Percentiles rank a stretch among this genome's conserved stretches.
phyloP scores from a whole-genome alignment of 2,329 filamentous ascomycete genomes.

The Eutypella sp. region DNA sequence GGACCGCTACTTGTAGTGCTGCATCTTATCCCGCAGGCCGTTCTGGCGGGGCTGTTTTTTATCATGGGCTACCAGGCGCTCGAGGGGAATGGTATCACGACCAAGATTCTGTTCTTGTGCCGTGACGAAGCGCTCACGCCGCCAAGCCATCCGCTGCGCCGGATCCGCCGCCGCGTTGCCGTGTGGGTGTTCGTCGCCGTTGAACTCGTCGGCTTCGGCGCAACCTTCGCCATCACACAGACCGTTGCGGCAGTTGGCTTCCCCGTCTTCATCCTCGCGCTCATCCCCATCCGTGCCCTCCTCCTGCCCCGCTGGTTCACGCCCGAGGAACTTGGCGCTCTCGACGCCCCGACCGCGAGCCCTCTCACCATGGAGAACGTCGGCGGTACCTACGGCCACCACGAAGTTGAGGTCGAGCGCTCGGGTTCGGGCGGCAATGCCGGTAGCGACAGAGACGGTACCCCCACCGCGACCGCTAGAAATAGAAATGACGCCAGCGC shows the following conservation, averaged over 20 bases:
- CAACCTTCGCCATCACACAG: constrained; percentile 78
- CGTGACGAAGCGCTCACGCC: constrained; percentile 61
- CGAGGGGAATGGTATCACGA: constrained; percentile 70
- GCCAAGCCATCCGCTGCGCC: constrained; percentile 52
- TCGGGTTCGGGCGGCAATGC: constrained; percentile 4
- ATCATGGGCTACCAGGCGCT: constrained; percentile 79
- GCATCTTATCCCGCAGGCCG: constrained; percentile 73
- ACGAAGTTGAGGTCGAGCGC: too few species aligned
- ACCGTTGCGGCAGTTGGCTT: constrained; percentile 80
- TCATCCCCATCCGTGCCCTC: constrained; percentile 62
- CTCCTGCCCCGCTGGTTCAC: constrained; percentile 60
- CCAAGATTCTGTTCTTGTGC: constrained; percentile 65
- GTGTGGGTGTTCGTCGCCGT: constrained; percentile 68
- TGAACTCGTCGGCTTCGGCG: constrained; percentile 66
- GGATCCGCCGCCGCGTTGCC: constrained; percentile 56
- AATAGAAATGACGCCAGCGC: constrained; percentile 1
- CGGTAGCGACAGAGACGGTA: constrained; percentile 1
- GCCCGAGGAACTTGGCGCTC: constrained; percentile 51
- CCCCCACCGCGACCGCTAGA: constrained; percentile 1
- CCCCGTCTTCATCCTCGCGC: constrained; percentile 65
- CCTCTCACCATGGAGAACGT: constrained; percentile 73
- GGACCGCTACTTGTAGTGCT: constrained; percentile 69
- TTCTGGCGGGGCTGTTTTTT: constrained; percentile 78
- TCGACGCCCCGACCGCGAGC: constrained; percentile 73
- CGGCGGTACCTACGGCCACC: constrained; percentile 56